Conservation (phyloP, 805 yeast genomes). For the Tetrapisispora namnaoensis region DNA sequence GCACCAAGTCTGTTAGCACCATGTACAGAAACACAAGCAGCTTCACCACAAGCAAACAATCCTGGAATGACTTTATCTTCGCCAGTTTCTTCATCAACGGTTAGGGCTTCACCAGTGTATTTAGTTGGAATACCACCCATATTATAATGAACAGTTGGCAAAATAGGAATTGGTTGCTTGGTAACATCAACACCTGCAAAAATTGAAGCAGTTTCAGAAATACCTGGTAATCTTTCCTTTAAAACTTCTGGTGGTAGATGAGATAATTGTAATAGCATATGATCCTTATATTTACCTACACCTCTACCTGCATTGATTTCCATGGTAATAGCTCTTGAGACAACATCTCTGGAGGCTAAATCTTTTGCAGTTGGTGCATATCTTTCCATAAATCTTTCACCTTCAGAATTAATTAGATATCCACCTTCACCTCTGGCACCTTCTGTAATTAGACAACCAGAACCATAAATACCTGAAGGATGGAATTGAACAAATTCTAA, state of each 20-base stretch:
- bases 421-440: slow-evolving; percentile 99
- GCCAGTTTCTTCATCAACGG: slow-evolving; percentile 68
- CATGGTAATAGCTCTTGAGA: slow-evolving; percentile 95
- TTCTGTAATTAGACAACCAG: slow-evolving; percentile 97
- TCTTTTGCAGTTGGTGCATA: slow-evolving; percentile 98
- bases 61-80: slow-evolving; percentile 90
- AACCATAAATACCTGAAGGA: slow-evolving; percentile 98
- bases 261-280: slow-evolving; percentile 85
- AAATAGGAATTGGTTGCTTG: slow-evolving; percentile 96
- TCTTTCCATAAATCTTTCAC: slow-evolving; percentile 99
- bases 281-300: slow-evolving; percentile 94
- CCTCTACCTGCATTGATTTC: slow-evolving; percentile 99
- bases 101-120: slow-evolving; percentile 91
- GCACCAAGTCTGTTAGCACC: slow-evolving; percentile 99
- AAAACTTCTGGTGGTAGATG: slow-evolving; percentile 89
- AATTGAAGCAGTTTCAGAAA: slow-evolving; percentile 95
- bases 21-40: slow-evolving; percentile 97
- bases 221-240: slow-evolving; percentile 96
- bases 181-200: slow-evolving; percentile 99
- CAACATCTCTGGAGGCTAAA: slow-evolving; percentile 96
- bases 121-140: slow-evolving; percentile 99
- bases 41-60: slow-evolving; percentile 94
- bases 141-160: slow-evolving; percentile 97
- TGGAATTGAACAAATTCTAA: slow-evolving; percentile 97
- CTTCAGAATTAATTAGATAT: slow-evolving; percentile 87